A percentile compares a stretch with the other conserved stretches of the same genome.
phyloP scores from a whole-genome alignment of 2,329 filamentous ascomycete genomes.

The Aspergillus ruber region DNA sequence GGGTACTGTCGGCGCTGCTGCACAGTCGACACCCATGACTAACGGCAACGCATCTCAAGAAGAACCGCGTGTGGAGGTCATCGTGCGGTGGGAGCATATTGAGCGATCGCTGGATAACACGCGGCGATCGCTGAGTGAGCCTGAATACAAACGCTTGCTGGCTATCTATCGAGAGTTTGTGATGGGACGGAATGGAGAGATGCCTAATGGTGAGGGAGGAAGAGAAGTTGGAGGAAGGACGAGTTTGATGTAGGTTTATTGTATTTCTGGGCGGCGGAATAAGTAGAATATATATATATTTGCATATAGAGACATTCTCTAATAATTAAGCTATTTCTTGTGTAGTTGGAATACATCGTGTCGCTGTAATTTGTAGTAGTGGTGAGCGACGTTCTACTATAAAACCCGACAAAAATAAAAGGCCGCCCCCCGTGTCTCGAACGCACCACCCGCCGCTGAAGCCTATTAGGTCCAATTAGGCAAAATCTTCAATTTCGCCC shows the following conservation, averaged over 20 bases:
- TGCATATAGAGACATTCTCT: neutral
- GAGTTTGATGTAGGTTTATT: conserved; percentile 64
- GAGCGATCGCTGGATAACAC: conserved; percentile 70
- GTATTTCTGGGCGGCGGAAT: neutral
- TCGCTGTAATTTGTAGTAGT: too few relatives aligned
- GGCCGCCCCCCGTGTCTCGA: conserved; percentile 5
- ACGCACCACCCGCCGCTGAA: neutral
- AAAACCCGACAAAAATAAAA: conserved; percentile 1
- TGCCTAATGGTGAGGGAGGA: conserved; percentile 86
- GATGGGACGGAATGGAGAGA: conserved; percentile 84
- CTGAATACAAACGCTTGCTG: conserved; percentile 67
- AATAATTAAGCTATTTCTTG: neutral
- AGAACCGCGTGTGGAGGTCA: conserved; percentile 56
- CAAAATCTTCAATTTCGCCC: conserved; percentile 9
- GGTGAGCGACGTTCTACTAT: too few relatives aligned
- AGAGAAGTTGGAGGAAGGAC: conserved; percentile 88
- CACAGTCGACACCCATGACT: conserved; percentile 11
- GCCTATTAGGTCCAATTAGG: neutral
- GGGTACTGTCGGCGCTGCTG: conserved; percentile 5
- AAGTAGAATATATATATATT: conserved; percentile 2
- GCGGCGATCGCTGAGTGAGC: conserved; percentile 70
- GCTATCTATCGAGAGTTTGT: conserved; percentile 91
- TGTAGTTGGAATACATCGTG: neutral
- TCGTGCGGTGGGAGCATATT: conserved; percentile 79
- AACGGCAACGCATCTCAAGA: conserved; percentile 21